A percentile compares a stretch with the other conserved stretches of the same genome.
Evolutionary conservation across 73 alveolate species (phyloP).

Genomic region (Vitrella brassicaformis): DNA sequence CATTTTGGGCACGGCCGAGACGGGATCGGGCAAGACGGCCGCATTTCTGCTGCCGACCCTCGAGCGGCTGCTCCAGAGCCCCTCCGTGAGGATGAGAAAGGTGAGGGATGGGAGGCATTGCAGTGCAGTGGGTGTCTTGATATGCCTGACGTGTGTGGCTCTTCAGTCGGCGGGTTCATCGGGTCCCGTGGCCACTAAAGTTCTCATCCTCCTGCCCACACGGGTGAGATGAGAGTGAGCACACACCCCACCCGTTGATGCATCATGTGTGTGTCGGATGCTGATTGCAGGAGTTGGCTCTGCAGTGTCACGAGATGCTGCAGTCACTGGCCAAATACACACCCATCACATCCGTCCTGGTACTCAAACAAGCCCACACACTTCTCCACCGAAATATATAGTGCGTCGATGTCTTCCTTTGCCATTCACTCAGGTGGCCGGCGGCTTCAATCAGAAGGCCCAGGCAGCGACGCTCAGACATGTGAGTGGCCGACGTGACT

Average conservation of each 20-base stretch:
- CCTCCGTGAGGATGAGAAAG: constrained; percentile 21
- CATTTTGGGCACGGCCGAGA: constrained; percentile 70
- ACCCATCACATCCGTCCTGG: constrained; percentile 43
- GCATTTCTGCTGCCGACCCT: constrained; percentile 70
- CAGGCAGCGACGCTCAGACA: constrained; percentile 53
- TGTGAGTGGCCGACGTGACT: no score
- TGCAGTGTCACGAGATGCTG: constrained; percentile 70
- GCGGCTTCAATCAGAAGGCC: constrained; percentile 62
- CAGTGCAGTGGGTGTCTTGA: no score
- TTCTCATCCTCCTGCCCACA: constrained; percentile 63
- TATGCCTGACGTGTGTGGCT: no score
- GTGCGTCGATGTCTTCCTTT: no score
- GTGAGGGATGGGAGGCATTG: constrained; percentile 47
- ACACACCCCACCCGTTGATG: no score
- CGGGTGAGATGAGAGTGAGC: no score
- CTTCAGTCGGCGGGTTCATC: no score
- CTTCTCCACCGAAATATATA: no score
- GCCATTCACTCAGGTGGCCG: no score
- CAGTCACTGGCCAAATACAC: constrained; percentile 54
- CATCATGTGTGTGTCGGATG: no score
- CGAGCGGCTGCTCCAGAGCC: constrained; percentile 61
- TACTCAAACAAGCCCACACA: no score
- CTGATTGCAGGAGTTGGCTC: constrained; percentile 79
- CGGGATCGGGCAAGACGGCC: constrained; percentile 85
- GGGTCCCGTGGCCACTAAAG: constrained; percentile 47